Evolutionary conservation across 345 rosid genomes (phyloP).

Genomic region (Rhodomyrtus tomentosa): DNA sequence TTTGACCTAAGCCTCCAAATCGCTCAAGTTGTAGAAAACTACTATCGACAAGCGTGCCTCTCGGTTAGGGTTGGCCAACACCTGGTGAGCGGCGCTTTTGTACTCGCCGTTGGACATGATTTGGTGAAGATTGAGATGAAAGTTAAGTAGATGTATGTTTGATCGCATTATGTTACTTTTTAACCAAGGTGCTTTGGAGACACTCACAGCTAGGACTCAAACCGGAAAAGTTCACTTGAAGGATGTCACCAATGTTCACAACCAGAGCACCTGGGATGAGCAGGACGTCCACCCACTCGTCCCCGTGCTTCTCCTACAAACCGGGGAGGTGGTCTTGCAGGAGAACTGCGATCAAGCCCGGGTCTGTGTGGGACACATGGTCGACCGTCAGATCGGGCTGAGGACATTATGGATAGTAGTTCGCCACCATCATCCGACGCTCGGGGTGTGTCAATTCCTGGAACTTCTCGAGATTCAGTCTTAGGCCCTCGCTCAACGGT

Average conservation of each 20-base stretch:
- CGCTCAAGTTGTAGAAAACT: constrained; percentile 18
- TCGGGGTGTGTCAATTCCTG: too few species aligned
- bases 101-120: constrained; percentile 38
- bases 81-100: constrained; percentile 31
- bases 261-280: constrained; percentile 37
- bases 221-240: constrained; percentile 20
- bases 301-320: constrained; percentile 33
- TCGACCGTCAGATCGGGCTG: constrained; percentile 46
- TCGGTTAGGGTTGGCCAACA: constrained; percentile 21
- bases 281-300: constrained; percentile 31
- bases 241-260: constrained; percentile 33
- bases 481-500: too few species aligned
- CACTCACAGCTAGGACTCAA: too few species aligned
- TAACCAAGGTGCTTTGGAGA: background rate
- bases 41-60: constrained; percentile 27
- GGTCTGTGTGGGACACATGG: constrained; percentile 27
- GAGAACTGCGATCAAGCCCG: constrained; percentile 28
- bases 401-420: constrained; percentile 41
- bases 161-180: background rate
- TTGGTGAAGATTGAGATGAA: background rate
- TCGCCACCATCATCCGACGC: too few species aligned
- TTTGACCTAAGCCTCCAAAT: constrained; percentile 12
- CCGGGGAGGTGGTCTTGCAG: constrained; percentile 34
- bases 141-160: background rate
- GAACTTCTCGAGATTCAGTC: too few species aligned